A percentile compares a stretch with the other conserved stretches of the same genome.
Evolutionary conservation across 1,284 basidiomycete genomes (phyloP).

Genomic region (Stygiomarasmius scandens): DNA sequence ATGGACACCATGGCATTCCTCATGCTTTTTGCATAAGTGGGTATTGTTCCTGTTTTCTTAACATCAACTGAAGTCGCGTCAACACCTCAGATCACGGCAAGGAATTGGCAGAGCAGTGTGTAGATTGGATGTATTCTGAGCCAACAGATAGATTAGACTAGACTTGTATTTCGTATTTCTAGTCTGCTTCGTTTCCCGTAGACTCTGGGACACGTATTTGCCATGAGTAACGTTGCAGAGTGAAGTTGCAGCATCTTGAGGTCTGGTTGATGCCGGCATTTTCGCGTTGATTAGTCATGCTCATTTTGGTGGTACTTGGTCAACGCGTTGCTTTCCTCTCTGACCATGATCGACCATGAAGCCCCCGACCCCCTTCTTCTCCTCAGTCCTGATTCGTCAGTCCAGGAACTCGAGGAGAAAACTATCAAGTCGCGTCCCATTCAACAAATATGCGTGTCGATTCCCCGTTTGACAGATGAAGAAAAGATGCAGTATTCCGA

Average conservation of each 20-base stretch:
- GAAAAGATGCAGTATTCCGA: constrained; percentile 45
- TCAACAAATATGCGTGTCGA: constrained; percentile 25
- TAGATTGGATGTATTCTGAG: constrained; percentile 42
- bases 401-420: too few species aligned
- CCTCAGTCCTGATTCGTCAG: not conserved
- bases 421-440: not conserved
- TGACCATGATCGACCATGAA: not conserved
- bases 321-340: not conserved
- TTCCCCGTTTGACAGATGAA: constrained; percentile 35
- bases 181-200: too few species aligned
- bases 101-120: constrained; percentile 49
- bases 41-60: too few species aligned
- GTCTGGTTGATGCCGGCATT: too few species aligned
- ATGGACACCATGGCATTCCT: constrained; percentile 48
- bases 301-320: not conserved
- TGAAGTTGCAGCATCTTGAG: too few species aligned
- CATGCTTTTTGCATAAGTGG: constrained; percentile 70
- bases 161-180: too few species aligned
- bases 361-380: not conserved
- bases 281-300: too few species aligned
- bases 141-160: too few species aligned
- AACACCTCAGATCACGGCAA: constrained; percentile 60
- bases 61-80: too few species aligned
- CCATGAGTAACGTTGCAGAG: too few species aligned
- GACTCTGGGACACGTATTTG: too few species aligned